Evolutionary conservation across 192 early-diverging fungal genomes (phyloP), one percentile per base, ranked within the genome.

Genomic region (Coemansia furcata): DNA sequence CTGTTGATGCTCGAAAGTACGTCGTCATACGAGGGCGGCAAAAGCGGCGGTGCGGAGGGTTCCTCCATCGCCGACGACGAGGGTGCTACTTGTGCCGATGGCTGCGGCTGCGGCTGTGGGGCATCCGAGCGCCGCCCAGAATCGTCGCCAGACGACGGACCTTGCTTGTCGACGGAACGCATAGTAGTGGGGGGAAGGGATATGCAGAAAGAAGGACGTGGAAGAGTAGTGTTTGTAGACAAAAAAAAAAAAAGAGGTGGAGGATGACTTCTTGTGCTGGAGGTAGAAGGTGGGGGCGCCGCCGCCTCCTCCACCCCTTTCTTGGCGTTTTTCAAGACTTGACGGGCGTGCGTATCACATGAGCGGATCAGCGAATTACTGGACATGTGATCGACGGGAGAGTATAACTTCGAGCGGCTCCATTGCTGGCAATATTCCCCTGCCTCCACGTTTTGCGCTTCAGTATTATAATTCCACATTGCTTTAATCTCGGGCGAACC

Each of bases 1-100:
- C 19, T 43, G 50, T 69, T 67, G 6, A 66, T 47, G 43, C 64
- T 52, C 5, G 59, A 65, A 7, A 76, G 42, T 29, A 68, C 74
- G 33, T 82, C 79, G 65, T 82, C 79, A 59, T 82, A 82, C 0
- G 79, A 76, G 9, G 79, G 79, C 35, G 73, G 73, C 10, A 67
- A 63, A 4, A 65, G 72, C 58, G 59, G 67, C 29, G 71, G 73
- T 11, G 74, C 74, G 6, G 79, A 66, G 30, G 73, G 62, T 35
- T 74, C 69, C 10, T 32, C 60, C 60, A 62, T 37, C 21, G n/a
- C 26, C 4, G 32, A 26, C n/a, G 60, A 62, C 23, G 50, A n/a
- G 52, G 30, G 35, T 17, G 29, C 19, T 17, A 26, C 42, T 68
- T 55, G 26, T 38, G 21, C 21, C 35, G 57, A 6, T 57, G 64